Percentiles rank a stretch among this genome's conserved stretches.
These are phyloP conservation scores for Tilletia caries DNA, from an alignment of 1,284 basidiomycete species.

Conservation along the genomic window DNA sequence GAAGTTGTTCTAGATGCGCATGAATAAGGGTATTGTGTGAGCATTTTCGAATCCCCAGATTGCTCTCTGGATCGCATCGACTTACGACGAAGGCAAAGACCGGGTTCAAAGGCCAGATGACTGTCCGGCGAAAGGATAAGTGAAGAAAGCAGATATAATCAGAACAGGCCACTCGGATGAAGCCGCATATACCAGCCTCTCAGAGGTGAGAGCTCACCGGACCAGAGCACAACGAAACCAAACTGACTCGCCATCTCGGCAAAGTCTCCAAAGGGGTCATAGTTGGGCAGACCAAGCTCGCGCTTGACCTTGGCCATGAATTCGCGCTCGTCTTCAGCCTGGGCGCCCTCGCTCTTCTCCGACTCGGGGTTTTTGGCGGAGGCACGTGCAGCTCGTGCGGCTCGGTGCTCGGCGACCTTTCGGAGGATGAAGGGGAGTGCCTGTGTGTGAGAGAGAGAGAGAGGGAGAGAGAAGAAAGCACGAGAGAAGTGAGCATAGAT, in stretches of 20 bases:
- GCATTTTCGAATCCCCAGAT: no score
- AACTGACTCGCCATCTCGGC: constrained; percentile 93
- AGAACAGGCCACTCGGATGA: not conserved
- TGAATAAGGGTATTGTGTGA: not conserved
- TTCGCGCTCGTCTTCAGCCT: constrained; percentile 61
- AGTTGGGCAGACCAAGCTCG: constrained; percentile 77
- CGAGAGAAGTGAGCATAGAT: not conserved
- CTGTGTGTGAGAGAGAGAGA: not conserved
- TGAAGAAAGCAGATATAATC: not conserved
- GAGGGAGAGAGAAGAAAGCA: not conserved
- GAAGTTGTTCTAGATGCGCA: constrained; percentile 66
- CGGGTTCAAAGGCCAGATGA: constrained; percentile 86
- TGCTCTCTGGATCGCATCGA: not conserved
- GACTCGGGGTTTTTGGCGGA: constrained; percentile 19
- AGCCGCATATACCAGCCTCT: no score
- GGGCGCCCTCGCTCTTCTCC: constrained; percentile 6
- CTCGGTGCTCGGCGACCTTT: constrained; percentile 32
- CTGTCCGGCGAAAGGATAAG: constrained; percentile 58
- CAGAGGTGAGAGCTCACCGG: not conserved
- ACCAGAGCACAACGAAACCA: constrained; percentile 22
- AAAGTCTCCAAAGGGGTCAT: constrained; percentile 68
- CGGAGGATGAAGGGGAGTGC: constrained; percentile 72
- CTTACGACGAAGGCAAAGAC: constrained; percentile 45
- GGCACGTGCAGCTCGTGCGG: constrained; percentile 9
- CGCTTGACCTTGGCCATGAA: constrained; percentile 73